These are phyloP conservation scores for Linum usitatissimum DNA, from an alignment of 345 rosid genomes.

Conservation along the genomic window DNA sequence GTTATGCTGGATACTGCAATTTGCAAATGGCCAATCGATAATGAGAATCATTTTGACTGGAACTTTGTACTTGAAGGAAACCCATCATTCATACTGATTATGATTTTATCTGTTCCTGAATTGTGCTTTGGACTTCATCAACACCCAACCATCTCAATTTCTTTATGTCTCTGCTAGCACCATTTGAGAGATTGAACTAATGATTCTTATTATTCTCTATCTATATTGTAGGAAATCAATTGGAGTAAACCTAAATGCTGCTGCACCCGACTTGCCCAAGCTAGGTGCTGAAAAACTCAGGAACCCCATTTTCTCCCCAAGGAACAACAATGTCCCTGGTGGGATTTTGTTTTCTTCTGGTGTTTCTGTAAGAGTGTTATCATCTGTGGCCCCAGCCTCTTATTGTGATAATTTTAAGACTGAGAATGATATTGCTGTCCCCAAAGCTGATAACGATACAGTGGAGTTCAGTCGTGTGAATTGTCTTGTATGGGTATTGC, in stretches of 20 bases:
- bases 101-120: background rate
- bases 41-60: background rate
- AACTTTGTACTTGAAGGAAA: too few species aligned
- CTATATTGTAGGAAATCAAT: conserved; percentile 26
- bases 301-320: conserved; percentile 9
- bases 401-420: conserved; percentile 15
- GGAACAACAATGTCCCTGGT: conserved; percentile 14
- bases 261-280: conserved; percentile 15
- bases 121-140: background rate
- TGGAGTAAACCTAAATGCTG: conserved; percentile 17
- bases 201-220: background rate
- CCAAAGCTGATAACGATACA: conserved; percentile 13
- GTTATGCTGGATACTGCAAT: too few species aligned
- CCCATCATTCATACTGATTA: too few species aligned
- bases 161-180: background rate
- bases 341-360: conserved; percentile 14
- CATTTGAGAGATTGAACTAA: background rate
- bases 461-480: conserved; percentile 37
- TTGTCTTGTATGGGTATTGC: conserved; percentile 52
- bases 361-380: conserved; percentile 21
- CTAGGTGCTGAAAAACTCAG: conserved; percentile 19
- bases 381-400: conserved; percentile 22
- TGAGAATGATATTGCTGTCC: conserved; percentile 20
- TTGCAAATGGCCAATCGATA: too few species aligned
- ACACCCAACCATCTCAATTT: too few species aligned